These are phyloP conservation scores for Fusarium illudens DNA, from an alignment of 2,329 filamentous ascomycete species.

Conservation along the genomic window DNA sequence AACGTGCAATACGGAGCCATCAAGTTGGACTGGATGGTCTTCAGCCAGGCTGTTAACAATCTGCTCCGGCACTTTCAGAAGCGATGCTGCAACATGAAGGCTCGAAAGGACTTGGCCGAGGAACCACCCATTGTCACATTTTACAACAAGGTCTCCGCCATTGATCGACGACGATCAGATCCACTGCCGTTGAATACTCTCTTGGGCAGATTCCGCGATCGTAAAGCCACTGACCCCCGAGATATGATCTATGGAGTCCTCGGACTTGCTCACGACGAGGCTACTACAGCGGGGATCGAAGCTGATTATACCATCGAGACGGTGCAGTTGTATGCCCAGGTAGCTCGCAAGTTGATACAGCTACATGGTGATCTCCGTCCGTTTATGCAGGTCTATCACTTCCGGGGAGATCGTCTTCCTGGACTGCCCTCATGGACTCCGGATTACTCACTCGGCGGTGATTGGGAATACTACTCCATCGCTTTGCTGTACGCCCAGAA, in stretches of 20 bases:
- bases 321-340: neutral
- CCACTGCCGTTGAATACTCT: neutral
- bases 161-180: neutral
- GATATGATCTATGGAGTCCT: neutral
- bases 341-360: neutral
- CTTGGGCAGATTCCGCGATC: neutral
- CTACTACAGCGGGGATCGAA: neutral
- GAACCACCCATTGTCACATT: neutral
- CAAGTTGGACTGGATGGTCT: neutral
- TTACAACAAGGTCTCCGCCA: neutral
- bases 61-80: neutral
- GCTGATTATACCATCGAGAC: neutral
- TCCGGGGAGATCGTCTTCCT: neutral
- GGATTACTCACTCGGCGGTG: neutral
- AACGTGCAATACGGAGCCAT: neutral
- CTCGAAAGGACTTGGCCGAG: neutral
- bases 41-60: neutral
- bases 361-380: neutral
- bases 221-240: neutral
- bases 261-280: neutral
- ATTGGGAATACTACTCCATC: neutral
- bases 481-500: neutral
- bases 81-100: neutral
- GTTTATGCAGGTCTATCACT: neutral
- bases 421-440: neutral